A percentile compares a stretch with the other conserved stretches of the same genome.
phyloP scores from a whole-genome alignment of 75 land plant genomes.

The Sequoiadendron giganteum region DNA sequence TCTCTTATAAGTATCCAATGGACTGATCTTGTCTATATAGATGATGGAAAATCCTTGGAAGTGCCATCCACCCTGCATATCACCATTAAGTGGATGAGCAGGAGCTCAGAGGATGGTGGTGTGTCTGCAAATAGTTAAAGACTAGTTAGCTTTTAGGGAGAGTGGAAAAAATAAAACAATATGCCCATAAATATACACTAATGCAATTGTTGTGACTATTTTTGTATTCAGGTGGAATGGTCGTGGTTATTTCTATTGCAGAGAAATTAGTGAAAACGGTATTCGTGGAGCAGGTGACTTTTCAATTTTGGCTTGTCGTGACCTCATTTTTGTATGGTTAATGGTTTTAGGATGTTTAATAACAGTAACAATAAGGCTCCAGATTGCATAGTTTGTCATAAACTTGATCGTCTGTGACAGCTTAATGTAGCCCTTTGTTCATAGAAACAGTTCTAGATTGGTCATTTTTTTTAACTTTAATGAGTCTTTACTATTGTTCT shows the following conservation, averaged over 20 bases:
- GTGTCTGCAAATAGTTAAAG: no score
- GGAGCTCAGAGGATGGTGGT: no score
- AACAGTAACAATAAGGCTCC: neutral
- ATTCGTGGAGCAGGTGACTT: constrained; percentile 59
- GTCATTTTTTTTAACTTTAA: no score
- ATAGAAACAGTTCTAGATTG: no score
- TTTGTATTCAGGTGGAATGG: constrained; percentile 71
- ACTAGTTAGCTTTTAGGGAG: neutral
- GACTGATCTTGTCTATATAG: neutral
- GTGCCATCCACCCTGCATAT: neutral
- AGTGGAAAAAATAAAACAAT: neutral
- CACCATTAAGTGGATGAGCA: no score
- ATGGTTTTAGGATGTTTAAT: no score
- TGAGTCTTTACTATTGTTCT: neutral
- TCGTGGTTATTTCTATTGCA: constrained; percentile 75
- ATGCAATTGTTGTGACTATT: no score
- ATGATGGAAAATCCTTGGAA: neutral
- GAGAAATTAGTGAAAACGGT: constrained; percentile 47
- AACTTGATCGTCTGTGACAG: no score
- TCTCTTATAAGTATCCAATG: no score
- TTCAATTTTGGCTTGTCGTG: neutral
- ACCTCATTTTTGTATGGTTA: neutral
- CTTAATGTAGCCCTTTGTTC: no score
- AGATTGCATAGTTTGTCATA: neutral
- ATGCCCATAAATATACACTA: neutral